Percentiles rank a stretch among this genome's conserved stretches.
Conservation (phyloP, 345 rosid genomes). For the Schrenkiella parvula region DNA sequence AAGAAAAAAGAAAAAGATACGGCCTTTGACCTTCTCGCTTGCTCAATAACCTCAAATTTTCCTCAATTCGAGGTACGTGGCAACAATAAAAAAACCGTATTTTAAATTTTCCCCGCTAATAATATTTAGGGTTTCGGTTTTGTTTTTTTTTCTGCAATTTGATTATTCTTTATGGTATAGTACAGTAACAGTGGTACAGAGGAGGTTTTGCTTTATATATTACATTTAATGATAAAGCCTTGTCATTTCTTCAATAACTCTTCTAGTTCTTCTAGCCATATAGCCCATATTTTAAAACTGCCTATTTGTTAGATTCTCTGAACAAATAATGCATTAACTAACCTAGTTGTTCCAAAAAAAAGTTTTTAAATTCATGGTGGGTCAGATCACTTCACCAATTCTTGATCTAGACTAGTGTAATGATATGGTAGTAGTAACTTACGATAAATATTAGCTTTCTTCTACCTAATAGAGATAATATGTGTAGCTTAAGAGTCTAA, state of each 20-base stretch:
- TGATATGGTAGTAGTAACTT: background rate
- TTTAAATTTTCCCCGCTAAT: background rate
- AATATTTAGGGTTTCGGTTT: constrained; percentile 11
- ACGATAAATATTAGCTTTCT: background rate
- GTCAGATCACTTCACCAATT: constrained; percentile 26
- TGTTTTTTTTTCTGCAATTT: constrained; percentile 13
- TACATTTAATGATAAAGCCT: constrained; percentile 32
- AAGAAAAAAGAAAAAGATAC: background rate
- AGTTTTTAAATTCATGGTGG: constrained; percentile 6
- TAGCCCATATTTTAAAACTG: background rate
- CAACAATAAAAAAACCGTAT: background rate
- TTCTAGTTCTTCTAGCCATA: background rate
- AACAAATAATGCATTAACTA: constrained; percentile 27
- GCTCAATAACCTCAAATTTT: background rate
- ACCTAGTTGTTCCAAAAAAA: background rate
- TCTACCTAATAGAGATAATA: constrained; percentile 12
- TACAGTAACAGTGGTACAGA: constrained; percentile 9
- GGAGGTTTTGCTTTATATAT: constrained; percentile 6
- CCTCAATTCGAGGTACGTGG: constrained; percentile 9
- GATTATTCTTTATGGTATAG: constrained; percentile 20
- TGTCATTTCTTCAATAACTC: constrained; percentile 29
- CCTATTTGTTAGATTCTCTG: constrained; percentile 26
- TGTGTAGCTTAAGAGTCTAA: constrained; percentile 13
- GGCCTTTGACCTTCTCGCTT: constrained; percentile 23
- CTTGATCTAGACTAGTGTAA: constrained; percentile 13